phyloP scores from a whole-genome alignment of 2,329 filamentous ascomycete genomes.

The Didymella lethalis region DNA sequence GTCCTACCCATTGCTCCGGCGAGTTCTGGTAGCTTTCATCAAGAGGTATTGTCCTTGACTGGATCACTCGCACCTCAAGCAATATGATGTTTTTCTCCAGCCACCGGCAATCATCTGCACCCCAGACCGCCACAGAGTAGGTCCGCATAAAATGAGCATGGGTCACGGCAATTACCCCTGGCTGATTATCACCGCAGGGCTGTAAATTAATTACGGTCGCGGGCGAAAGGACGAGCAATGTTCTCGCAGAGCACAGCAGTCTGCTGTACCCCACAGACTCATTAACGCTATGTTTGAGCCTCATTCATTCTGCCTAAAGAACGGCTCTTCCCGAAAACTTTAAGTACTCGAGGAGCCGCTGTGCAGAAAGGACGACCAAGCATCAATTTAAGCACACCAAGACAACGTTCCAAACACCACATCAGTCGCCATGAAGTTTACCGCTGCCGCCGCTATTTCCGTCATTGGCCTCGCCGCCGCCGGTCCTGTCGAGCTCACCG shows the following conservation, averaged over 20 bases:
- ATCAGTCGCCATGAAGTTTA: conserved; percentile 42
- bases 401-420: conserved; percentile 8
- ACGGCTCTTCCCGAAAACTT: conserved; percentile 4
- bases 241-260: conserved; percentile 24
- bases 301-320: conserved; percentile 47
- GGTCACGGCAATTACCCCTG: conserved; percentile 37
- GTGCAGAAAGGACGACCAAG: conserved; percentile 24
- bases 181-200: conserved; percentile 34
- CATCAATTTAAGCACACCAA: conserved; percentile 20
- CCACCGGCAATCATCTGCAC: conserved; percentile 39
- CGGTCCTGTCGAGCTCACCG: conserved; percentile 46
- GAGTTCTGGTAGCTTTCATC: conserved; percentile 10
- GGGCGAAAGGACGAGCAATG: conserved; percentile 45
- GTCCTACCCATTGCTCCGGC: conserved; percentile 22
- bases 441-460: conserved; percentile 40
- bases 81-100: conserved; percentile 35
- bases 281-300: conserved; percentile 28
- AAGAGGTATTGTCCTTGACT: background rate
- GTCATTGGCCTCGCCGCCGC: conserved; percentile 46
- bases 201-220: conserved; percentile 41
- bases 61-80: background rate
- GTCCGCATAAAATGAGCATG: conserved; percentile 33
- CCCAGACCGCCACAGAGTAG: conserved; percentile 40
- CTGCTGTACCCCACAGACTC: conserved; percentile 36
- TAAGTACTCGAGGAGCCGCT: conserved; percentile 31